Conservation (phyloP, 305 asterid species). For the Ilex paraguariensis region DNA sequence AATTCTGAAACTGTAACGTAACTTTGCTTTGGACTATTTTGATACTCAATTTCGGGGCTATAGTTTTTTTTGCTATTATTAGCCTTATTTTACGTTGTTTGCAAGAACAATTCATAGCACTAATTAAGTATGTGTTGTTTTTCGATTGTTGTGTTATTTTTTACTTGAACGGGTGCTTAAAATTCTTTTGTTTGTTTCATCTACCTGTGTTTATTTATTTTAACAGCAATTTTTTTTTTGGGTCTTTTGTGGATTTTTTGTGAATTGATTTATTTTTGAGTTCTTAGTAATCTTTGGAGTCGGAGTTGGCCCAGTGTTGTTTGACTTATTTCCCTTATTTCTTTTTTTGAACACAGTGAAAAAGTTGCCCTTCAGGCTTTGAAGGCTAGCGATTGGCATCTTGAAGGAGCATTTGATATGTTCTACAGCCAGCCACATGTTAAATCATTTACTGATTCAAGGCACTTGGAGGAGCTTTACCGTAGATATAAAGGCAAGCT, state of each 20-base stretch:
- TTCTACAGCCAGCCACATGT: slow-evolving; percentile 83
- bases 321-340: slow-evolving; percentile 5
- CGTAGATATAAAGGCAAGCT: slow-evolving; percentile 79
- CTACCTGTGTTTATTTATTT: not conserved
- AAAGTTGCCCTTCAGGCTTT: slow-evolving; percentile 79
- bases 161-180: not conserved
- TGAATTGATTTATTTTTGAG: too few species aligned
- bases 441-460: slow-evolving; percentile 73
- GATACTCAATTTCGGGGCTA: too few species aligned
- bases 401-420: slow-evolving; percentile 93
- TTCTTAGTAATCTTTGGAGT: not conserved
- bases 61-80: too few species aligned
- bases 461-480: slow-evolving; percentile 92
- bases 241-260: too few species aligned
- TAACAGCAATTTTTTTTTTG: not conserved
- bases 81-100: too few species aligned
- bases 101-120: too few species aligned
- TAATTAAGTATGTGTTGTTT: too few species aligned
- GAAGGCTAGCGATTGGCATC: slow-evolving; percentile 91
- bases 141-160: too few species aligned
- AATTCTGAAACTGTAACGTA: too few species aligned
- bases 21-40: too few species aligned
- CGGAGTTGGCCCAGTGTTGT: not conserved
- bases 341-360: slow-evolving; percentile 53
- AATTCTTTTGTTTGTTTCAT: not conserved